A percentile compares a stretch with the other conserved stretches of the same genome.
phyloP scores from a whole-genome alignment of 2,329 filamentous ascomycete genomes.

The Cytospora leucostoma region DNA sequence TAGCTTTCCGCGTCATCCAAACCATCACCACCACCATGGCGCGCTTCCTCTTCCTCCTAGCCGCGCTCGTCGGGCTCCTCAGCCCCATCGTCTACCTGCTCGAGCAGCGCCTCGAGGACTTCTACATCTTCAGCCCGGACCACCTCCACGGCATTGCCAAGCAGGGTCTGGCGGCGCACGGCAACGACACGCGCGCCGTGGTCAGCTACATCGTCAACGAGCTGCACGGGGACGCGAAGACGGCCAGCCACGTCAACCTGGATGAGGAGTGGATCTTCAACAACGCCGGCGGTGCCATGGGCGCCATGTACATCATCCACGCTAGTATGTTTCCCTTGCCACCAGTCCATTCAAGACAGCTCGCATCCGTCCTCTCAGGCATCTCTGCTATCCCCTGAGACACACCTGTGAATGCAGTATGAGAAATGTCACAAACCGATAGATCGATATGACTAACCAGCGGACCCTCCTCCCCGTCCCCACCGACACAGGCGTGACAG shows the following conservation, averaged over 20 bases:
- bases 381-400: conserved; percentile 5
- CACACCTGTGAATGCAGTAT: background rate
- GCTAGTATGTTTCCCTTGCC: conserved; percentile 62
- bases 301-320: conserved; percentile 87
- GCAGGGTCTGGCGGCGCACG: conserved; percentile 66
- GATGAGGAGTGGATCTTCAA: conserved; percentile 88
- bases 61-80: conserved; percentile 56
- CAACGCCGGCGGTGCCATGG: conserved; percentile 90
- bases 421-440: background rate
- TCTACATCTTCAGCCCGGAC: conserved; percentile 75
- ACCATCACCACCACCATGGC: conserved; percentile 15
- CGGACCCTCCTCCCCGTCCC: background rate
- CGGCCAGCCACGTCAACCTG: conserved; percentile 60
- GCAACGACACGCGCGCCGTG: conserved; percentile 71
- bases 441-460: background rate
- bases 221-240: conserved; percentile 58
- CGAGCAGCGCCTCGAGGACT: conserved; percentile 59
- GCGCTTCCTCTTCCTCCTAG: conserved; percentile 51
- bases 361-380: background rate
- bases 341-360: background rate
- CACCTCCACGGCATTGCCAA: conserved; percentile 69
- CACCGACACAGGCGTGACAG: conserved; percentile 64
- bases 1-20: background rate
- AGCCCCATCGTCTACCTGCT: conserved; percentile 55
- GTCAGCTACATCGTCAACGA: conserved; percentile 71